Conservation (phyloP, 2,329 filamentous ascomycete genomes). For the Aureobasidium lini region DNA sequence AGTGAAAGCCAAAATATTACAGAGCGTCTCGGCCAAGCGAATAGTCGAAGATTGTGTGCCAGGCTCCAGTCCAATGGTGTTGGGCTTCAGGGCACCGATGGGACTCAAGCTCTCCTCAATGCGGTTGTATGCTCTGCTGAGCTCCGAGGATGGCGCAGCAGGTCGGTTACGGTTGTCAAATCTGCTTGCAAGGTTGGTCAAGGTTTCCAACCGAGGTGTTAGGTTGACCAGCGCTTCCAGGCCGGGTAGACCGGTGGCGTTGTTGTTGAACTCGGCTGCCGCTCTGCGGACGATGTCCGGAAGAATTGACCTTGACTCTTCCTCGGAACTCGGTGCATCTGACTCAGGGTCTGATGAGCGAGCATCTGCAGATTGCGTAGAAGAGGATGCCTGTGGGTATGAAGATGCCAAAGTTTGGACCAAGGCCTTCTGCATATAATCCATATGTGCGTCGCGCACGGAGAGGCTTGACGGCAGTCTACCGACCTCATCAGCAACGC, state of each 20-base stretch:
- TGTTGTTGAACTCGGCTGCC: not conserved
- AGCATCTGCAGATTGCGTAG: not conserved
- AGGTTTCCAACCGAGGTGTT: not conserved
- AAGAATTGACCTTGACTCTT: slow-evolving; percentile 4
- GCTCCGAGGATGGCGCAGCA: slow-evolving; percentile 20
- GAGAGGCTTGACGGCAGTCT: not conserved
- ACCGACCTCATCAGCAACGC: not conserved
- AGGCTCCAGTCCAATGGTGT: slow-evolving; percentile 1
- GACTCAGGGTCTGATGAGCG: not conserved
- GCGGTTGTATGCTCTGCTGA: slow-evolving; percentile 49
- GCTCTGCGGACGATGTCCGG: slow-evolving; percentile 11
- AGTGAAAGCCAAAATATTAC: slow-evolving; percentile 47
- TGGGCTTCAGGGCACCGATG: not conserved
- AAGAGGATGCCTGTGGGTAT: not conserved
- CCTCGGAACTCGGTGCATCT: not conserved
- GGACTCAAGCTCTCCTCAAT: slow-evolving; percentile 39
- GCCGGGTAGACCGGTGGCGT: not conserved
- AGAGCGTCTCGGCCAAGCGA: slow-evolving; percentile 4
- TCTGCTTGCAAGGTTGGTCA: slow-evolving; percentile 2
- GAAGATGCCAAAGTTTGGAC: slow-evolving; percentile 4
- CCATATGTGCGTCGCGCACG: not conserved
- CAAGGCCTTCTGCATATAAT: slow-evolving; percentile 7
- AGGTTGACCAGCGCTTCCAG: slow-evolving; percentile 1
- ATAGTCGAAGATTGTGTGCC: slow-evolving; percentile 6
- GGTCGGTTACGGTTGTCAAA: not conserved